phyloP scores from a whole-genome alignment of 2,329 filamentous ascomycete species.

The Periconia digitata region DNA sequence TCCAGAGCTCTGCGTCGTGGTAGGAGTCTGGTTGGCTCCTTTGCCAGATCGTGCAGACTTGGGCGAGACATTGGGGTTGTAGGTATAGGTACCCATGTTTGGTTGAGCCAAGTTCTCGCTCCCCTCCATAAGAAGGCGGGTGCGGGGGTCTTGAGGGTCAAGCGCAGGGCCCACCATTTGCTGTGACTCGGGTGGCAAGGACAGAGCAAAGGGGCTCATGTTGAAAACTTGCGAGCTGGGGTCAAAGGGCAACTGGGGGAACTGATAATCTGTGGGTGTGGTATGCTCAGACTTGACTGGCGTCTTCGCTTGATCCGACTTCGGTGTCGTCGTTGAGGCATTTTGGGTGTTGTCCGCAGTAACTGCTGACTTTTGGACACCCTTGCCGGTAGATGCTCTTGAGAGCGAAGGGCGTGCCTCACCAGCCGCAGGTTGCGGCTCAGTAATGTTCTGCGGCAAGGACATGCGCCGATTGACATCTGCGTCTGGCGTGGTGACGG shows the following conservation, averaged over 20 bases:
- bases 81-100: slow-evolving; percentile 46
- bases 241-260: slow-evolving; percentile 18
- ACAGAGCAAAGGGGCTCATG: slow-evolving; percentile 51
- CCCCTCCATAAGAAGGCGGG: slow-evolving; percentile 50
- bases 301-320: slow-evolving; percentile 26
- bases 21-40: not conserved
- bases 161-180: slow-evolving; percentile 53
- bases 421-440: slow-evolving; percentile 13
- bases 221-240: slow-evolving; percentile 30
- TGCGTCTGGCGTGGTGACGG: slow-evolving; percentile 20
- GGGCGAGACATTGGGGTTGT: slow-evolving; percentile 46
- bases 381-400: slow-evolving; percentile 22
- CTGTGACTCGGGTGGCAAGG: slow-evolving; percentile 56
- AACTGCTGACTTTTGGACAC: slow-evolving; percentile 21
- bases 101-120: slow-evolving; percentile 45
- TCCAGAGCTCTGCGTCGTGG: not conserved
- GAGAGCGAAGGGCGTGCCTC: slow-evolving; percentile 21
- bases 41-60: slow-evolving; percentile 22
- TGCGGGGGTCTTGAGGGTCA: slow-evolving; percentile 49
- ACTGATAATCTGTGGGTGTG: slow-evolving; percentile 7
- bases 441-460: slow-evolving; percentile 39
- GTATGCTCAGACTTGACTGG: slow-evolving; percentile 20
- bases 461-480: slow-evolving; percentile 47
- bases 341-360: slow-evolving; percentile 23
- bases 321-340: slow-evolving; percentile 17